Evolutionary conservation across 345 rosid species (phyloP).

Genomic region (Syzygium aqueum): DNA sequence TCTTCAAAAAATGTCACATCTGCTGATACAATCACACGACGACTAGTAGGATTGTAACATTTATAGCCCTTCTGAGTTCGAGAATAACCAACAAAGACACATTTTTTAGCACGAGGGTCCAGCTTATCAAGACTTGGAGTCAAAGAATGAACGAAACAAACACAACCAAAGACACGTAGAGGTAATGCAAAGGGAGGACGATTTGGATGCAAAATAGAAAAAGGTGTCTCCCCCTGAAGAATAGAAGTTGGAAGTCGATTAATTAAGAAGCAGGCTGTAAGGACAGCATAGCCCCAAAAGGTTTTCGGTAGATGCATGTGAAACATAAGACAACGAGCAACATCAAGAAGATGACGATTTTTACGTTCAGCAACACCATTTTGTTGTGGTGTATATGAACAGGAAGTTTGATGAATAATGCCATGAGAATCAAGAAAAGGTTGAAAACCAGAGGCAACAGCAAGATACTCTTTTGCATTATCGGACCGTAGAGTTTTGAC

Average conservation of each 20-base stretch:
- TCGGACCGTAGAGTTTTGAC: accelerated
- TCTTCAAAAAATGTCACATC: not conserved
- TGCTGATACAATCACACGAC: not conserved
- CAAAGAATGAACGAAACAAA: not conserved
- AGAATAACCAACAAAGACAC: not conserved
- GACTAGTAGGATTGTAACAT: not conserved
- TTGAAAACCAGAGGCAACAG: not conserved
- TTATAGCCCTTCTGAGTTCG: not conserved
- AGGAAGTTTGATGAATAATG: not conserved
- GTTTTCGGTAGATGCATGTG: not conserved
- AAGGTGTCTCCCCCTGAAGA: not conserved
- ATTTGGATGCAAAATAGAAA: not conserved
- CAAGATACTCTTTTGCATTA: not conserved
- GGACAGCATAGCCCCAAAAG: not conserved
- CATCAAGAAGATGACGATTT: not conserved
- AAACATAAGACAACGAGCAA: not conserved
- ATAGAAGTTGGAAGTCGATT: not conserved
- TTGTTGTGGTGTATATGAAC: not conserved
- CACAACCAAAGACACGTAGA: not conserved
- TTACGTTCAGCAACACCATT: not conserved
- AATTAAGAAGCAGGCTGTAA: not conserved
- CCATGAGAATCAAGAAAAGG: not conserved
- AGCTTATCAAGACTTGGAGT: not conserved
- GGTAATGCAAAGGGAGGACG: not conserved
- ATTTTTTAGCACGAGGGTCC: not conserved